A percentile compares a stretch with the other conserved stretches of the same genome.
Conservation (phyloP, 495 filamentous ascomycete species). For the Cairneyella variabilis region DNA sequence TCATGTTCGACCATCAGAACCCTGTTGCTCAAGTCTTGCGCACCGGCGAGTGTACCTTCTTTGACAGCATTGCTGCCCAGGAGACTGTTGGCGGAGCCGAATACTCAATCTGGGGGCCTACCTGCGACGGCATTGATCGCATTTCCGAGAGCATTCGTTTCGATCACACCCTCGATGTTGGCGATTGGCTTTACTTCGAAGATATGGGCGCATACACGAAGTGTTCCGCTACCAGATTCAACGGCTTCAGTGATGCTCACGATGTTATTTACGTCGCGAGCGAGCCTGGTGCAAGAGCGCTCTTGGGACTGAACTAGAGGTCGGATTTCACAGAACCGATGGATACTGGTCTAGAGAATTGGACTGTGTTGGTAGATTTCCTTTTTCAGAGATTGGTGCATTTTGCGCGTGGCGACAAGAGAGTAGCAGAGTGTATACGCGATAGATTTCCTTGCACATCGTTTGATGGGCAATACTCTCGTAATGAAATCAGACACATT, state of each 20-base stretch:
- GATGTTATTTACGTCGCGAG: constrained; percentile 92
- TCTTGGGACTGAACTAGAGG: constrained; percentile 46
- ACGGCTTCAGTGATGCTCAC: constrained; percentile 92
- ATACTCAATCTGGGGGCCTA: constrained; percentile 98
- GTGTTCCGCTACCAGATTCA: constrained; percentile 96
- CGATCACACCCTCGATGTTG: constrained; percentile 70
- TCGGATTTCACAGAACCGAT: background rate
- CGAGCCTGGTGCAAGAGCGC: constrained; percentile 78
- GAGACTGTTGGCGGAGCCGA: constrained; percentile 43
- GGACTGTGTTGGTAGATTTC: background rate
- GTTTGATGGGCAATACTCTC: too few species aligned
- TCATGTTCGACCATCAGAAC: constrained; percentile 98
- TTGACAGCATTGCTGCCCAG: constrained; percentile 33
- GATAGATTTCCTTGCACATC: constrained; percentile 1
- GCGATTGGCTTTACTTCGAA: constrained; percentile 98
- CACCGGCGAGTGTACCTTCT: constrained; percentile 48
- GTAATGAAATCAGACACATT: too few species aligned
- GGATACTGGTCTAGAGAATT: background rate
- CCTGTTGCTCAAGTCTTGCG: constrained; percentile 78
- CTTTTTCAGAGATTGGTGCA: background rate
- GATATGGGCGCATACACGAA: constrained; percentile 98
- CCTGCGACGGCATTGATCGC: constrained; percentile 95
- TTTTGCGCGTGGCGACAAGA: too few species aligned
- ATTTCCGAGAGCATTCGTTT: constrained; percentile 75
- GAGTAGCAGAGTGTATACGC: background rate